Evolutionary conservation across 805 yeast genomes (phyloP).

Genomic region (Wickerhamiella spandovensis): DNA sequence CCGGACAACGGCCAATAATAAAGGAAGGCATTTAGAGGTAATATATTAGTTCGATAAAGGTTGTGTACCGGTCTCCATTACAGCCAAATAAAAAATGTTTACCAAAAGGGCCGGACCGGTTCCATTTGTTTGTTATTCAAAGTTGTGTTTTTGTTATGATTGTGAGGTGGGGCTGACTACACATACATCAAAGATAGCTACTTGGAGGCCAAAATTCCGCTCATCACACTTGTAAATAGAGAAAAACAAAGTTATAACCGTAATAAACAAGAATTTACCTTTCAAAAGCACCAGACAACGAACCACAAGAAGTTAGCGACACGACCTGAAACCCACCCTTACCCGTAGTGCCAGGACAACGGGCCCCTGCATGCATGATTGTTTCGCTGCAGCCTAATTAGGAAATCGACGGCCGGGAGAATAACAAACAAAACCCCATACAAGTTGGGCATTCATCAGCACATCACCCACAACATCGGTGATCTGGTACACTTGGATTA

Average conservation of each 20-base stretch:
- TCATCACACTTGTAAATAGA: too few species aligned
- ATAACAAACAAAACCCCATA: not conserved
- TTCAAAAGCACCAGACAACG: not conserved
- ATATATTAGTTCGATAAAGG: too few species aligned
- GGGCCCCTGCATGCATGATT: not conserved
- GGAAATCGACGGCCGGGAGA: constrained; percentile 1
- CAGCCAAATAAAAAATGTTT: not conserved
- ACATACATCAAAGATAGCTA: not conserved
- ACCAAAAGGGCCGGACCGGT: not conserved
- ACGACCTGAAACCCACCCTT: not conserved
- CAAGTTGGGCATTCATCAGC: not conserved
- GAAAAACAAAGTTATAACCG: too few species aligned
- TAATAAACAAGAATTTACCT: not conserved
- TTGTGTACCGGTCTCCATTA: too few species aligned
- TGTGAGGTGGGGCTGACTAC: not conserved
- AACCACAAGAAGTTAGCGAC: not conserved
- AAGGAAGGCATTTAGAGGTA: too few species aligned
- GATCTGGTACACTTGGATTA: not conserved
- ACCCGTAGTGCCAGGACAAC: not conserved
- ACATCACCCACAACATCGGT: not conserved
- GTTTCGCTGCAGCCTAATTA: constrained; percentile 5
- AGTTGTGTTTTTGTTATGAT: not conserved
- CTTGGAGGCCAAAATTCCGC: not conserved
- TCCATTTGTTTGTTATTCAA: not conserved
- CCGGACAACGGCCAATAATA: too few species aligned